Evolutionary conservation across 1,139 yeast genomes (phyloP).

Genomic region (Kluyveromyces sp.): DNA sequence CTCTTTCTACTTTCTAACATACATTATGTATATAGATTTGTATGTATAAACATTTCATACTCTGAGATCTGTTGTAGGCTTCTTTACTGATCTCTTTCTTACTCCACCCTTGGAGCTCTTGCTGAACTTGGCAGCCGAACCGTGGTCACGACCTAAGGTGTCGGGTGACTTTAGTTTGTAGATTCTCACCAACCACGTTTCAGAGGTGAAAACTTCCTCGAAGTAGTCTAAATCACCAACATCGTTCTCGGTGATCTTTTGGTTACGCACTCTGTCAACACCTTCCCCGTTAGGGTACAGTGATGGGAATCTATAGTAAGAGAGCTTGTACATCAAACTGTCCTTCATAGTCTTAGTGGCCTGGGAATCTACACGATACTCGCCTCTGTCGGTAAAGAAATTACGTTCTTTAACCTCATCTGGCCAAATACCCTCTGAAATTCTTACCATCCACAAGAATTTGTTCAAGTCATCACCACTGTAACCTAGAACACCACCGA

Average conservation of each 20-base stretch:
- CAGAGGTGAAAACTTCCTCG: slow-evolving; percentile 93
- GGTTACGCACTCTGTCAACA: slow-evolving; percentile 82
- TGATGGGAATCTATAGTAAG: slow-evolving; percentile 79
- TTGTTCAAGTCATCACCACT: slow-evolving; percentile 97
- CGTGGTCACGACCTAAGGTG: slow-evolving; percentile 70
- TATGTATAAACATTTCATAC: slow-evolving; percentile 8
- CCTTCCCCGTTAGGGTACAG: slow-evolving; percentile 59
- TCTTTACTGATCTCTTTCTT: slow-evolving; percentile 44
- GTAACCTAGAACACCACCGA: slow-evolving; percentile 91
- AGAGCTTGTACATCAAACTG: slow-evolving; percentile 91
- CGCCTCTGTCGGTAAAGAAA: slow-evolving; percentile 79
- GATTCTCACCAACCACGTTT: slow-evolving; percentile 94
- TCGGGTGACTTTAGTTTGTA: slow-evolving; percentile 90
- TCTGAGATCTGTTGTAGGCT: slow-evolving; percentile 42
- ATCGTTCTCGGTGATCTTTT: slow-evolving; percentile 51
- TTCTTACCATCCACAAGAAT: slow-evolving; percentile 98
- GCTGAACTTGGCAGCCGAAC: slow-evolving; percentile 42
- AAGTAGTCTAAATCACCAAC: slow-evolving; percentile 63
- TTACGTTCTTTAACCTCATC: slow-evolving; percentile 84
- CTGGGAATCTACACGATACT: slow-evolving; percentile 72
- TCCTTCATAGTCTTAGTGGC: slow-evolving; percentile 84
- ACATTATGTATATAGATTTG: background rate
- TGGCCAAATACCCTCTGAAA: slow-evolving; percentile 99
- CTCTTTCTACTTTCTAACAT: slow-evolving; percentile 30
- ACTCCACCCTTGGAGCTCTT: slow-evolving; percentile 29